phyloP scores from a whole-genome alignment of 805 yeast species.

The Wickerhamiella shivajii region DNA sequence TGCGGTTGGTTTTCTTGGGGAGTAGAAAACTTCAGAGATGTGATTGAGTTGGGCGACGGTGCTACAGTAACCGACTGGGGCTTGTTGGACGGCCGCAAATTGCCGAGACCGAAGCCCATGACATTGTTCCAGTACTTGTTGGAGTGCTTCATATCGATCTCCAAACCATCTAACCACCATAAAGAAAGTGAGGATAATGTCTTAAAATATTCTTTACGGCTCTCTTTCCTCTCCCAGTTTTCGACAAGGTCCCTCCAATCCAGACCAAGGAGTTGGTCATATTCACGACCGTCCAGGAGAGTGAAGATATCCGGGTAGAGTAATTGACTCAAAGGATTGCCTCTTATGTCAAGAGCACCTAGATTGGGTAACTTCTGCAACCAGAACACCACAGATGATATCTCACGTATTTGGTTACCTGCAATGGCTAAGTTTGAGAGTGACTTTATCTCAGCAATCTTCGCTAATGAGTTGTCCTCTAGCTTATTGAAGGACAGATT shows the following conservation, averaged over 20 bases:
- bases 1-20: too few species aligned
- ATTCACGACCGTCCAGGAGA: slow-evolving; percentile 4
- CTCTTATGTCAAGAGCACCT: slow-evolving; percentile 16
- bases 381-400: slow-evolving; percentile 5
- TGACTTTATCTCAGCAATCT: slow-evolving; percentile 9
- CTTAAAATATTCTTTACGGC: background rate
- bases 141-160: too few species aligned
- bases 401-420: slow-evolving; percentile 11
- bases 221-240: too few species aligned
- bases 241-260: too few species aligned
- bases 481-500: slow-evolving; percentile 17
- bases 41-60: too few species aligned
- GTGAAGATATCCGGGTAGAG: slow-evolving; percentile 7
- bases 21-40: too few species aligned
- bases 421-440: slow-evolving; percentile 16
- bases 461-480: slow-evolving; percentile 7
- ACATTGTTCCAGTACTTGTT: too few species aligned
- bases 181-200: background rate
- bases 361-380: slow-evolving; percentile 6
- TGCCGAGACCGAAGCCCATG: too few species aligned
- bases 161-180: slow-evolving; percentile 10
- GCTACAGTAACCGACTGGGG: too few species aligned
- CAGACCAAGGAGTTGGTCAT: slow-evolving; percentile 4
- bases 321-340: slow-evolving; percentile 6
- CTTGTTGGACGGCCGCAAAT: too few species aligned